Percentiles rank a stretch among this genome's conserved stretches.
phyloP scores from a whole-genome alignment of 2,329 filamentous ascomycete genomes.

The Aspergillus unguis region DNA sequence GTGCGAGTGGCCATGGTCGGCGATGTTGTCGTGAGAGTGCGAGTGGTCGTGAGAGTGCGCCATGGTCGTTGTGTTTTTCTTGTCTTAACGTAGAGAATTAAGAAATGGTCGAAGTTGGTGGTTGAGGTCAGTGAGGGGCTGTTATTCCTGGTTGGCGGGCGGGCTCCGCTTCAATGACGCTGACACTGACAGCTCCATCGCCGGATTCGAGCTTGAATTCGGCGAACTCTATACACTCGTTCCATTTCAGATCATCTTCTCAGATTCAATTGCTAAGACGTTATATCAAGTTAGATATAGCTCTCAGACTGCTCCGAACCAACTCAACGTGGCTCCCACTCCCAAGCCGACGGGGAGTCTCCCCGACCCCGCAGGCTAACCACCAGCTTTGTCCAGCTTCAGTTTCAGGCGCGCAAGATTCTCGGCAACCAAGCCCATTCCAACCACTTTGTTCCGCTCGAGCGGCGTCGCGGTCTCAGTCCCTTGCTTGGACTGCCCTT shows the following conservation, averaged over 20 bases:
- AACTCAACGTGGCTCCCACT: too few relatives aligned
- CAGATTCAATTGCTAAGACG: background rate
- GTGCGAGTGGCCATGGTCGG: slow-evolving; percentile 83
- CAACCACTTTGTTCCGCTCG: slow-evolving; percentile 1
- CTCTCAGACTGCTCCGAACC: background rate
- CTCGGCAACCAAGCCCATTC: slow-evolving; percentile 7
- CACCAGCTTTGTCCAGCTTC: slow-evolving; percentile 6
- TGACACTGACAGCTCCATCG: background rate
- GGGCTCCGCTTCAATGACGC: background rate
- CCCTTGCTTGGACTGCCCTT: slow-evolving; percentile 1
- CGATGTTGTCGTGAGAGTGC: slow-evolving; percentile 55
- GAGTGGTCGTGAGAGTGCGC: slow-evolving; percentile 38
- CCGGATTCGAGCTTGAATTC: background rate
- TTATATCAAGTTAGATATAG: background rate
- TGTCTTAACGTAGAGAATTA: background rate
- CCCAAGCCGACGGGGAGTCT: background rate
- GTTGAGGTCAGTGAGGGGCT: background rate
- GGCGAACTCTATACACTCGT: background rate
- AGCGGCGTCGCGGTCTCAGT: slow-evolving; percentile 3
- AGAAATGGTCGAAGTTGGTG: background rate
- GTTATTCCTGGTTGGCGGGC: background rate
- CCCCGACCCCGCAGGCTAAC: slow-evolving; percentile 6
- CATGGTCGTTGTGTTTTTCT: slow-evolving; percentile 16
- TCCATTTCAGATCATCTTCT: background rate
- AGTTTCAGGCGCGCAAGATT: background rate